Conservation (phyloP, 2,329 filamentous ascomycete species). For the Cryphonectria naterciae region DNA sequence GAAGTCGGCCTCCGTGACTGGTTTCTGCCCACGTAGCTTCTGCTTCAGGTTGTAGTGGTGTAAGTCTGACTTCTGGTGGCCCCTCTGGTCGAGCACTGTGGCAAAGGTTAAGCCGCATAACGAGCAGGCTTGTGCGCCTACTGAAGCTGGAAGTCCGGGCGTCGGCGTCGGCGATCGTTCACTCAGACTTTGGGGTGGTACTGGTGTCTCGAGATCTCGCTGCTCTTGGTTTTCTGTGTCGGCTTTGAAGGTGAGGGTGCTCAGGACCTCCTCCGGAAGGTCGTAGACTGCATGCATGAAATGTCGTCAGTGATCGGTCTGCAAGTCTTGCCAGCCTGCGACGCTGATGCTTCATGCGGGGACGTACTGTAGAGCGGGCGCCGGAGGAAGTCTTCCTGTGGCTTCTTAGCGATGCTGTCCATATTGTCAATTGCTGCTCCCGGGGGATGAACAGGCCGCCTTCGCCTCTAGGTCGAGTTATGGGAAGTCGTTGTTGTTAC, state of each 20-base stretch:
- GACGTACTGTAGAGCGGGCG: conserved; percentile 56
- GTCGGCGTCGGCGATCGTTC: conserved; percentile 34
- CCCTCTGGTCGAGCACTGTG: conserved; percentile 77
- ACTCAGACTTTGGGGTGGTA: conserved; percentile 29
- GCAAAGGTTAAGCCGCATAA: conserved; percentile 76
- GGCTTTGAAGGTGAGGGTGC: conserved; percentile 65
- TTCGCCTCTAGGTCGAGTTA: not conserved
- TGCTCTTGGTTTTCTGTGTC: conserved; percentile 44
- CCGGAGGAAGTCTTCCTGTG: conserved; percentile 50
- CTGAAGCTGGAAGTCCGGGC: conserved; percentile 42
- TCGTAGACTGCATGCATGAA: conserved; percentile 68
- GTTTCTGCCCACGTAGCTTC: conserved; percentile 72
- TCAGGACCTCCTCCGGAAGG: conserved; percentile 74
- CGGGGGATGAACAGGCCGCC: not conserved
- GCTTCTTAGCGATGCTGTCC: conserved; percentile 37
- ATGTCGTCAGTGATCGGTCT: conserved; percentile 30
- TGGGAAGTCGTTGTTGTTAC: not conserved
- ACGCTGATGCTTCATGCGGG: conserved; percentile 21
- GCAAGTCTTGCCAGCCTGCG: conserved; percentile 27
- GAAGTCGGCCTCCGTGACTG: conserved; percentile 82
- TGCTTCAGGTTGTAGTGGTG: conserved; percentile 96
- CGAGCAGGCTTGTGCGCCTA: conserved; percentile 75
- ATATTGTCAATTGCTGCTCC: not conserved
- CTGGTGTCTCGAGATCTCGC: conserved; percentile 37
- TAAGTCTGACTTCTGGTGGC: conserved; percentile 86